These are phyloP conservation scores for Phytopythium sindhum DNA, from an alignment of 352 stramenopile genomes.

Conservation along the genomic window DNA sequence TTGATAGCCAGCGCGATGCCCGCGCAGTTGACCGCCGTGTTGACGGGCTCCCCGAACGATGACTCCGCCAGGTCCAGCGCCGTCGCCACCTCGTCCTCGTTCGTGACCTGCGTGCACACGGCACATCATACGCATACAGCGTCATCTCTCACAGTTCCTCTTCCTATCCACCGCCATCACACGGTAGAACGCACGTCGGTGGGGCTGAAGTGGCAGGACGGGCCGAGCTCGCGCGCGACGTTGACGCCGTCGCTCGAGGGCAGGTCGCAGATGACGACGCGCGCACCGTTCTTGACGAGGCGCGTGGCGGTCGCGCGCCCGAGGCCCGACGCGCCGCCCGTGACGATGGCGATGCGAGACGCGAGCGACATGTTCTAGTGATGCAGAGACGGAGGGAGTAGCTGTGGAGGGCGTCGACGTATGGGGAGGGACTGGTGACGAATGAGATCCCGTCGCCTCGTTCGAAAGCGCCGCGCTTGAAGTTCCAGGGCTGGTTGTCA, in stretches of 20 bases:
- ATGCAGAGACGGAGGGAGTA: not conserved
- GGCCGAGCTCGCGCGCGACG: conserved; percentile 70
- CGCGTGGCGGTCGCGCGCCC: conserved; percentile 89
- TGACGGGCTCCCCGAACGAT: conserved; percentile 90
- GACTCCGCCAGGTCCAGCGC: conserved; percentile 91
- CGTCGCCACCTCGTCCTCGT: conserved; percentile 82
- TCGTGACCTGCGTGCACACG: conserved; percentile 75
- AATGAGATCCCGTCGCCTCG: not conserved
- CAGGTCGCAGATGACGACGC: conserved; percentile 93
- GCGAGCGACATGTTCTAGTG: conserved; percentile 25
- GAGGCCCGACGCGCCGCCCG: conserved; percentile 91
- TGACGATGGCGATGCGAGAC: conserved; percentile 86
- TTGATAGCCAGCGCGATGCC: conserved; percentile 92
- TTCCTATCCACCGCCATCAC: not conserved
- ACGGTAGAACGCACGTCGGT: conserved; percentile 50
- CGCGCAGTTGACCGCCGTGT: conserved; percentile 95
- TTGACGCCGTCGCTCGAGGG: conserved; percentile 73
- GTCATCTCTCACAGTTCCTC: not conserved
- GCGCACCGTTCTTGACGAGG: conserved; percentile 87
- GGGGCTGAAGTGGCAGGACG: conserved; percentile 78
- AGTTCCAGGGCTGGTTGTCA: not conserved
- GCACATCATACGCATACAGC: not conserved
- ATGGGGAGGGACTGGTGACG: conserved; percentile 2
- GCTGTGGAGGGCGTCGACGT: not conserved
- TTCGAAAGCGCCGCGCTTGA: not conserved